Evolutionary conservation across 306 rosid genomes (phyloP).

Genomic region (Hippophae tibetana): DNA sequence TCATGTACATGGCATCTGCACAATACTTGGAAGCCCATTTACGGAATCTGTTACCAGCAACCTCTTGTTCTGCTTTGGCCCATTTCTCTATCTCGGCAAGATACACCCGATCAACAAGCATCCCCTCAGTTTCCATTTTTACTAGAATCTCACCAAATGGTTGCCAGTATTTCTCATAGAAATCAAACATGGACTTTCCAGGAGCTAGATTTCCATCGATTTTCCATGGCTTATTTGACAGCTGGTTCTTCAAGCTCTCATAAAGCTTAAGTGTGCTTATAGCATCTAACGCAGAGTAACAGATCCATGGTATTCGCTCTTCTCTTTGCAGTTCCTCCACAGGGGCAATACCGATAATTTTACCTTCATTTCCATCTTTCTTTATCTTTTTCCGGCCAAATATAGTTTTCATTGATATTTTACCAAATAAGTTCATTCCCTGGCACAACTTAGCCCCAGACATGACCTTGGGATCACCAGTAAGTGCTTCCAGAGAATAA

Average conservation of each 20-base stretch:
- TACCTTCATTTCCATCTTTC: slow-evolving; percentile 49
- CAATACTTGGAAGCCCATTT: slow-evolving; percentile 83
- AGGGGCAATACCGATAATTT: slow-evolving; percentile 53
- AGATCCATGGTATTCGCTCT: slow-evolving; percentile 47
- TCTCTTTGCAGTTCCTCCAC: slow-evolving; percentile 88
- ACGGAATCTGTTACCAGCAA: slow-evolving; percentile 73
- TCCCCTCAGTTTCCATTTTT: slow-evolving; percentile 88
- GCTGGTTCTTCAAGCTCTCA: slow-evolving; percentile 35
- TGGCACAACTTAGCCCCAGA: slow-evolving; percentile 30
- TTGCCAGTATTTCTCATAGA: slow-evolving; percentile 74
- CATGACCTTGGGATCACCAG: slow-evolving; percentile 63
- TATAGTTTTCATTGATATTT: slow-evolving; percentile 50
- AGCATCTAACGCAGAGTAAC: slow-evolving; percentile 51
- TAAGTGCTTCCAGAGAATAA: slow-evolving; percentile 90
- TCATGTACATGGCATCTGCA: slow-evolving; percentile 82
- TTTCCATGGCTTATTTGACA: slow-evolving; percentile 25
- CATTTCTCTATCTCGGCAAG: slow-evolving; percentile 74
- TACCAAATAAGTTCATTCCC: slow-evolving; percentile 40
- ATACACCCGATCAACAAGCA: slow-evolving; percentile 83
- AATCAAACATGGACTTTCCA: slow-evolving; percentile 61
- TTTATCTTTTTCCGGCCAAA: slow-evolving; percentile 47
- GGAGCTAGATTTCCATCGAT: slow-evolving; percentile 24
- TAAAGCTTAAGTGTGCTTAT: slow-evolving; percentile 46
- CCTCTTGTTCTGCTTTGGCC: slow-evolving; percentile 73
- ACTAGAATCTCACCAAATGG: slow-evolving; percentile 91